These are phyloP conservation scores for Apiospora phragmitis DNA, from an alignment of 2,329 filamentous ascomycete species.

Conservation along the genomic window DNA sequence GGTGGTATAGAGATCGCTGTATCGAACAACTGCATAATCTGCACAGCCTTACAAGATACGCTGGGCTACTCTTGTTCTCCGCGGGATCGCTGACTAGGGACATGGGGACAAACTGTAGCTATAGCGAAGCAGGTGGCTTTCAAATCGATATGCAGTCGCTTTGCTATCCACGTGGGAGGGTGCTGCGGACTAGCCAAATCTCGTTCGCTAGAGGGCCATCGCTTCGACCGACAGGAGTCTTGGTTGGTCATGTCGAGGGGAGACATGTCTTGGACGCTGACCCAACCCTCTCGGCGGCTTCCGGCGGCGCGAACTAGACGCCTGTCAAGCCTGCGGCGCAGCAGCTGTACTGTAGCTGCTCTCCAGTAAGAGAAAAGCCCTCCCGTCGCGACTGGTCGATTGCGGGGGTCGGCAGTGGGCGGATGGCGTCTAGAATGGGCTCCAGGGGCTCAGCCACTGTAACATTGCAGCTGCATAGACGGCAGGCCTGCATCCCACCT, in stretches of 20 bases:
- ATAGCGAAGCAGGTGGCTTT: background rate
- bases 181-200: background rate
- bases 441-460: background rate
- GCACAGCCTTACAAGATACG: background rate
- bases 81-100: background rate
- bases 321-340: background rate
- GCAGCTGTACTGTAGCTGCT: background rate
- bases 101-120: background rate
- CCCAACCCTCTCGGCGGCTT: background rate
- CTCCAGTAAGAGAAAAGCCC: background rate
- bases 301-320: background rate
- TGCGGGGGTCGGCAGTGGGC: background rate
- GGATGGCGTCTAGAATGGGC: background rate
- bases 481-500: background rate
- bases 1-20: background rate
- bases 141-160: background rate
- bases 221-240: background rate
- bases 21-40: background rate
- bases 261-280: background rate
- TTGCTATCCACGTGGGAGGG: background rate
- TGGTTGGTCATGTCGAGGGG: background rate
- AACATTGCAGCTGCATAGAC: constrained; percentile 1
- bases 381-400: background rate
- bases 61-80: background rate
- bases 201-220: background rate